phyloP scores from a whole-genome alignment of 2,329 filamentous ascomycete genomes.

The Aspergillus intermedius region DNA sequence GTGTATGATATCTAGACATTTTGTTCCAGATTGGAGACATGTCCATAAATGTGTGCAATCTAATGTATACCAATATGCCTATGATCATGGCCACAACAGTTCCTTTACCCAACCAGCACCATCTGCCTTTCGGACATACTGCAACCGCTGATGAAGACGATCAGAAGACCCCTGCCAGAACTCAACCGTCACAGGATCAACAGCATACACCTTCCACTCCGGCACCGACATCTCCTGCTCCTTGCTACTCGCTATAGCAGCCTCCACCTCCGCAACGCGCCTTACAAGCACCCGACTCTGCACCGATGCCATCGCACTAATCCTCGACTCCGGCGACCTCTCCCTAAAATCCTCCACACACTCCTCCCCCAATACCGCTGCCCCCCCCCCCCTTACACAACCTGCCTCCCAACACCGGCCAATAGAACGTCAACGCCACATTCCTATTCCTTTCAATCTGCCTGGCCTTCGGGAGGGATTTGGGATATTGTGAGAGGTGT shows the following conservation, averaged over 20 bases:
- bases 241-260: background rate
- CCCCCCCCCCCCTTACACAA: slow-evolving; percentile 8
- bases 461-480: slow-evolving; percentile 9
- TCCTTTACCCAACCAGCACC: no score
- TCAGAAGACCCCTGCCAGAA: slow-evolving; percentile 12
- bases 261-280: slow-evolving; percentile 1
- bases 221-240: background rate
- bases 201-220: slow-evolving; percentile 12
- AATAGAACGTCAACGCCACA: slow-evolving; percentile 12
- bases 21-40: no score
- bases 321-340: slow-evolving; percentile 6
- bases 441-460: slow-evolving; percentile 4
- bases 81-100: no score
- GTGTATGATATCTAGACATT: no score
- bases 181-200: slow-evolving; percentile 7
- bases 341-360: slow-evolving; percentile 6
- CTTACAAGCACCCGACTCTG: slow-evolving; percentile 10
- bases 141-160: slow-evolving; percentile 11
- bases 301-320: slow-evolving; percentile 11
- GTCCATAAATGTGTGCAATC: no score
- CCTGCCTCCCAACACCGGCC: slow-evolving; percentile 12
- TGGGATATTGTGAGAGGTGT: no score
- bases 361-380: slow-evolving; percentile 2
- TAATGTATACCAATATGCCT: no score
- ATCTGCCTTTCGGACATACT: slow-evolving; percentile 6